phyloP scores from a whole-genome alignment of 164 flowering plant species.

The Akebia trifoliata region DNA sequence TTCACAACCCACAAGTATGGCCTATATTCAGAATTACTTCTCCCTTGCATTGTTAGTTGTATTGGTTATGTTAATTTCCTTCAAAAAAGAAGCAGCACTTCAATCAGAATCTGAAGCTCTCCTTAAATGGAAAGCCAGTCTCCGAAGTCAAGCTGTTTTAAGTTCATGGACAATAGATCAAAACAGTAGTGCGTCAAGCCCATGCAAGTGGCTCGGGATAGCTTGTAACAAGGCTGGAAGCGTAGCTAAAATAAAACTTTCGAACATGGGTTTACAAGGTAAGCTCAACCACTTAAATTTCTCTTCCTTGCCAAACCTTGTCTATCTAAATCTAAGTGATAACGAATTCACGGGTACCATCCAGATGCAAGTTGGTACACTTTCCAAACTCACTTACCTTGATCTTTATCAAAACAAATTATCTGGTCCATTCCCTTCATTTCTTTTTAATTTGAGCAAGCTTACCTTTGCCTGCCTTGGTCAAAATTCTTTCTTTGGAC shows the following conservation, averaged over 20 bases:
- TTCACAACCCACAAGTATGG: too few relatives aligned
- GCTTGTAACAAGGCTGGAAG: slow-evolving; percentile 2
- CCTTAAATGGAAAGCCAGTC: slow-evolving; percentile 3
- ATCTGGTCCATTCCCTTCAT: not conserved
- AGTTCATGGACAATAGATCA: not conserved
- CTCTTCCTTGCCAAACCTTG: not conserved
- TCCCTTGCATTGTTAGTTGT: too few relatives aligned
- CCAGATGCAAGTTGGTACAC: not conserved
- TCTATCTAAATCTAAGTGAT: not conserved
- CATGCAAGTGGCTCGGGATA: slow-evolving; percentile 5
- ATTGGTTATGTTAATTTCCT: not conserved
- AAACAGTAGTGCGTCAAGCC: not conserved
- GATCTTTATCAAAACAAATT: not conserved
- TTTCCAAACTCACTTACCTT: slow-evolving; percentile 1
- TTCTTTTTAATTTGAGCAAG: too few relatives aligned
- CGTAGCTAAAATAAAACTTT: not conserved
- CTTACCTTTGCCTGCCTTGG: not conserved
- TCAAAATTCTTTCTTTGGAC: not conserved
- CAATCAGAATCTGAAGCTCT: not conserved
- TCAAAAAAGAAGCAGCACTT: not conserved
- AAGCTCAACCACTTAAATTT: not conserved
- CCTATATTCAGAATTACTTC: too few relatives aligned
- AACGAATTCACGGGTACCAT: not conserved
- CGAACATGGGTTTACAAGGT: slow-evolving; percentile 3
- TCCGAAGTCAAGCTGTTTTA: not conserved